Percentiles rank a stretch among this genome's conserved stretches.
These are phyloP conservation scores for Canavalia gladiata DNA, from an alignment of 306 rosid genomes.

Conservation along the genomic window DNA sequence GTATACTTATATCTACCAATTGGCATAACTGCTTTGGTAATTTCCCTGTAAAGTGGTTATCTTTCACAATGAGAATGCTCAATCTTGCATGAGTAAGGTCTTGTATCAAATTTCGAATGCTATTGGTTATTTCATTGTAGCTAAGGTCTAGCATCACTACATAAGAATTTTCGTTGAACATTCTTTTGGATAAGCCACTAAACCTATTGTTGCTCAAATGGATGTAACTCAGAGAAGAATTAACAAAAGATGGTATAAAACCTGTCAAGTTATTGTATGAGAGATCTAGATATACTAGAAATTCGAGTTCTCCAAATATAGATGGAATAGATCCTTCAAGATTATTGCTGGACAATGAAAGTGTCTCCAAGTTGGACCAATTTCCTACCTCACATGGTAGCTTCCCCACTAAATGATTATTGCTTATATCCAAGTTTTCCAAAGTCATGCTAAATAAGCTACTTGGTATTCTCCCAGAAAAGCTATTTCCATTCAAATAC, in stretches of 20 bases:
- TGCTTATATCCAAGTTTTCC: neutral
- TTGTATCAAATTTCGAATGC: constrained; percentile 10
- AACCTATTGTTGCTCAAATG: constrained; percentile 19
- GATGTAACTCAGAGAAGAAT: neutral
- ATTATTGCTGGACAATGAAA: constrained; percentile 34
- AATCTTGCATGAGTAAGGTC: neutral
- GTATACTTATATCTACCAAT: neutral
- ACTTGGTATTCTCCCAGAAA: neutral
- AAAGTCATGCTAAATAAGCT: neutral
- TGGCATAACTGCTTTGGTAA: constrained; percentile 28
- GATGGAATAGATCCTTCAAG: constrained; percentile 39
- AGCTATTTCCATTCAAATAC: constrained; percentile 1
- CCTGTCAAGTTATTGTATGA: neutral
- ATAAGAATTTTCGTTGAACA: neutral
- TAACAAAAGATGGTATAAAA: constrained; percentile 19
- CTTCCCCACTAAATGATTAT: constrained; percentile 31
- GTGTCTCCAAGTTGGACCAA: neutral
- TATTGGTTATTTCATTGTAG: constrained; percentile 7
- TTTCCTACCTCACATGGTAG: neutral
- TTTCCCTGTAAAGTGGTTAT: constrained; percentile 10
- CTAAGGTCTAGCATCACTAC: constrained; percentile 9
- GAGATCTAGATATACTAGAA: neutral
- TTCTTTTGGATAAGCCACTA: constrained; percentile 28
- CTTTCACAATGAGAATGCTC: constrained; percentile 26
- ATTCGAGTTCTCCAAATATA: neutral